Evolutionary conservation across 2,329 filamentous ascomycete genomes (phyloP), one percentile per base, ranked within the genome.

Genomic region (Fusarium armeniacum): DNA sequence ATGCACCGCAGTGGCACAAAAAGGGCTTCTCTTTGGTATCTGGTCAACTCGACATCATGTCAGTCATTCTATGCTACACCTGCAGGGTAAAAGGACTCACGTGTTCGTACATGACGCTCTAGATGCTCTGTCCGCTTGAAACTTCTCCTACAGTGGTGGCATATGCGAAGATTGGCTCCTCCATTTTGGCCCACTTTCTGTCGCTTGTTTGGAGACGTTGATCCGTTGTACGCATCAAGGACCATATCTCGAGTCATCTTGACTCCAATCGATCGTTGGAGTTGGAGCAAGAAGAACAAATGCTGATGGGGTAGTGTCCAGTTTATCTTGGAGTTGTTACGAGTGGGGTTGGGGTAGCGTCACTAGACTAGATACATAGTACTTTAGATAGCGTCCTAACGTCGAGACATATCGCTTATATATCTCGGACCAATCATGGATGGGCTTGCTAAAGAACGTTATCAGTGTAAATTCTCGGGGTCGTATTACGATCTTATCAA

Each of bases 1-100:
- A 81, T 13, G 81, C 80, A 55, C 81, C 81, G 69, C 82, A 84
- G 41, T 74, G 77, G 58, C 82, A 84, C 22, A 82, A 63, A 64
- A 83, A 84, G 2, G 82, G 82, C 66, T 84, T 84, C 73, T 84
- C 82, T 52, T 84, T 84, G 57, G 82, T 84, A 69, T 84, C 82
- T 84, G 15, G 4, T 51, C 36, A 41, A 13, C 9, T 15, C 18
- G 22, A 10, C 11, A 20, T 22, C 50, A 36, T 11, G 8, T 59
- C 40, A 61, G 59, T 43, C 20, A 8, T 13, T 36, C 20, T 24
- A 26, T 18, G 22, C 18, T 43, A 40, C 1, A 9, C 9, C 16
- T 22, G 28, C 3, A 46, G 15, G 22, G 24, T 28, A 32, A 13
- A 15, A 46, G 26, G 22, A 64, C 82, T 77, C 71, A 84, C 82